Base-by-base conservation (phyloP, 441 rosid genomes). In the Hura crepitans region DNA sequence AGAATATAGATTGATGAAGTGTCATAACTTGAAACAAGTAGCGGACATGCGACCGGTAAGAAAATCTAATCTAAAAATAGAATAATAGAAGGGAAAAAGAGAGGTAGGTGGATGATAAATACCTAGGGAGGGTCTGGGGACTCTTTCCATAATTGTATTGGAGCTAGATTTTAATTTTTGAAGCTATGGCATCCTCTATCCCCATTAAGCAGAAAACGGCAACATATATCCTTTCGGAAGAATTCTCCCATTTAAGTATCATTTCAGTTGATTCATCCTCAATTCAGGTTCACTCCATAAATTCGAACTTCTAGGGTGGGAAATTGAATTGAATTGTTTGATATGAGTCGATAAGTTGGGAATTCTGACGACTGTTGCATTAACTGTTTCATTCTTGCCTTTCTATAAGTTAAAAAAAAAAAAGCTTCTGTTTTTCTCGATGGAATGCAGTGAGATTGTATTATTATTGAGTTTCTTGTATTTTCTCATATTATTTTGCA, bases 401-500 rank as follows among this genome's bases (percentile, higher is more conserved):
- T 33, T 11, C 14, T 12, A 30, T 43, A 49, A 58, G 6, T 1
- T 3, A 28, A n/a, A 42, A 42, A 25, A 42, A 11, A 33, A 25
- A 15, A 23, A 10, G 27, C 28, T 35, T 51, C 50, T 62, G 33
- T 20, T 3, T 53, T 39, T 70, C 55, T 13, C 31, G 10, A 15
- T 70, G 18, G 1, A 12, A 43, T 47, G 49, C 46, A 43, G 20
- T 37, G n/a, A 39, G 39, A 28, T 37, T 68, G n/a, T 39, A 65
- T 23, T 68, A 43, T 27, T 20, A 58, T 49, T 62, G 6, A 68
- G 25, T 62, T 15, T 58, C 58, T 49, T 45, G 12, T 66, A 28
- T 37, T 27, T 3, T 56, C 53, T 61, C 20, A 23, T 14, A 13
- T 53, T 57, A 66, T 23, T 33, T 65, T 85, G 83, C 92, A 91